Conservation (phyloP, 768 basidiomycete genomes). For the Lactarius hatsudake region DNA sequence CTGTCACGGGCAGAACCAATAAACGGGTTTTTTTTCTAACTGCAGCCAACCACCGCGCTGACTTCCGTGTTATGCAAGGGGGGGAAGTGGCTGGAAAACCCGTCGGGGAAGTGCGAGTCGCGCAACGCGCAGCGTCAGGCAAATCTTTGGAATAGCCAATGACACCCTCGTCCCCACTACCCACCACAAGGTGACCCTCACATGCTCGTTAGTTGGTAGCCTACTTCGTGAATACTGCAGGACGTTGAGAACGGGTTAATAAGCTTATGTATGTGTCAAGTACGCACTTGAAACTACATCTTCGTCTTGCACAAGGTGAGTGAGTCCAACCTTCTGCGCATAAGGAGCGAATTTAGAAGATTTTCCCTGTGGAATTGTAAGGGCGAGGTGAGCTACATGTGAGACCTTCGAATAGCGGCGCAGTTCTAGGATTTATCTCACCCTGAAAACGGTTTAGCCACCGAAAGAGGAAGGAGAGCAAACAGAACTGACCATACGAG, state of each 20-base stretch:
- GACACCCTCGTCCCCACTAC: neutral
- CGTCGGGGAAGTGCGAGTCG: neutral
- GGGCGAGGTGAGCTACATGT: neutral
- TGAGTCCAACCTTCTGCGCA: conserved; percentile 88
- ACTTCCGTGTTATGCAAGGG: neutral
- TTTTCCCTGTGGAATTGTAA: conserved; percentile 57
- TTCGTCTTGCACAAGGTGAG: conserved; percentile 81
- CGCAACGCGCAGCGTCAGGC: neutral
- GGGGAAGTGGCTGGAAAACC: neutral
- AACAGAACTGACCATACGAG: conserved; percentile 73
- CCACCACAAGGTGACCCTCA: neutral
- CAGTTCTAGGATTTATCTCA: conserved; percentile 10
- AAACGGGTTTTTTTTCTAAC: neutral
- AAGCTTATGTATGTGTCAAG: neutral
- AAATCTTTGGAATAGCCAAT: neutral
- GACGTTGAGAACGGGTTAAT: conserved; percentile 10
- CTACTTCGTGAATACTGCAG: conserved; percentile 38
- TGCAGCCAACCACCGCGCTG: neutral
- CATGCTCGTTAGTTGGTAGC: neutral
- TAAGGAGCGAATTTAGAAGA: conserved; percentile 93
- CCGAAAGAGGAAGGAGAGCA: neutral
- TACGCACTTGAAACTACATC: conserved; percentile 85
- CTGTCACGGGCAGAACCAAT: no score
- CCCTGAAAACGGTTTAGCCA: conserved; percentile 16
- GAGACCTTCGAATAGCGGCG: conserved; percentile 17